Percentiles rank a stretch among this genome's conserved stretches.
These are phyloP conservation scores for Diaporthe citrichinensis DNA, from an alignment of 2,329 filamentous ascomycete species.

Conservation along the genomic window DNA sequence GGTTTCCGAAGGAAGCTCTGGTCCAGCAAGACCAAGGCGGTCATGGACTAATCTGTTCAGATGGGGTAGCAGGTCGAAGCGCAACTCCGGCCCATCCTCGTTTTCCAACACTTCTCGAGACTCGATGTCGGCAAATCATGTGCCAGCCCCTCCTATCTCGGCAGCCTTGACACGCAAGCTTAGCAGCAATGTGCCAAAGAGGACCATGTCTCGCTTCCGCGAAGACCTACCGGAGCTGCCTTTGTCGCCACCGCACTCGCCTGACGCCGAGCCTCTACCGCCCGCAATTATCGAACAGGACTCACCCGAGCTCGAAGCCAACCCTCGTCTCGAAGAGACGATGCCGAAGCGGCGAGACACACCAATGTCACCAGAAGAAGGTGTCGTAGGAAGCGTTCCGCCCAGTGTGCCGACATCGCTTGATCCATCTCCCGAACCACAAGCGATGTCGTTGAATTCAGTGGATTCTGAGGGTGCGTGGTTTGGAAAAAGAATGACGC, in stretches of 20 bases:
- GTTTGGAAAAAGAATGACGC: conserved; percentile 68
- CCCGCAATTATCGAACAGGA: conserved; percentile 46
- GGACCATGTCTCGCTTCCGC: conserved; percentile 90
- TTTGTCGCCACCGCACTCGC: conserved; percentile 87
- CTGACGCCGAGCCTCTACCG: conserved; percentile 68
- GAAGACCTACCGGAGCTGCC: conserved; percentile 92
- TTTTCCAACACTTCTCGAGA: conserved; percentile 94
- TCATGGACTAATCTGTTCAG: conserved; percentile 84
- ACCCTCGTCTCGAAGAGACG: conserved; percentile 45
- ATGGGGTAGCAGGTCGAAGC: conserved; percentile 73
- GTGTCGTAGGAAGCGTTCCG: conserved; percentile 14
- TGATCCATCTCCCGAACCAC: conserved; percentile 68
- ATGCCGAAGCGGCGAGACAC: conserved; percentile 49
- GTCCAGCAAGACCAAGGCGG: conserved; percentile 50
- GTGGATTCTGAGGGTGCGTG: conserved; percentile 97
- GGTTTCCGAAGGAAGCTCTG: conserved; percentile 67
- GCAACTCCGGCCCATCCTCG: conserved; percentile 76
- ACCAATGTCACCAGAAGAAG: conserved; percentile 41
- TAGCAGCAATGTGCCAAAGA: conserved; percentile 71
- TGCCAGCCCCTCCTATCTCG: conserved; percentile 47
- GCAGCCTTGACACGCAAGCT: conserved; percentile 52
- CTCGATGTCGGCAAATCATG: conserved; percentile 74
- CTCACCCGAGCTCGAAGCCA: conserved; percentile 41
- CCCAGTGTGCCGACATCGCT: conserved; percentile 43
- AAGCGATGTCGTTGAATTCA: conserved; percentile 90